Conservation (phyloP, 1,284 basidiomycete genomes). For the Moniliophthora roreri region DNA sequence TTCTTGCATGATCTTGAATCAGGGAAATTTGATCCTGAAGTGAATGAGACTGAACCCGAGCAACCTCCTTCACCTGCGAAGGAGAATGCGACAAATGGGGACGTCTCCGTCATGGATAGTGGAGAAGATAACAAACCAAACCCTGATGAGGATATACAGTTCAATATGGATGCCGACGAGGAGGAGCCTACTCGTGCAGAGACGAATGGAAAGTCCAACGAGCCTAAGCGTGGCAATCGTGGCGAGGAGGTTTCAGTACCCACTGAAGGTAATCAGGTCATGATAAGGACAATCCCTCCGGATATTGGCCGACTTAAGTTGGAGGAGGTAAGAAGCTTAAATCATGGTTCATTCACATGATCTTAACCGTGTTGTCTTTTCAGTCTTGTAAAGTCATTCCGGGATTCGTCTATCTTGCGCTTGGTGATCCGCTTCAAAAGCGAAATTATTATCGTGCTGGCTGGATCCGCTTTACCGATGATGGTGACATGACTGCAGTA, state of each 20-base stretch:
- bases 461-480: slow-evolving; percentile 85
- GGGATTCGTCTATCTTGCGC: slow-evolving; percentile 78
- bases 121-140: slow-evolving; percentile 48
- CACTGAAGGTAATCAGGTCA: slow-evolving; percentile 84
- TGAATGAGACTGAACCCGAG: slow-evolving; percentile 54
- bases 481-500: slow-evolving; percentile 75
- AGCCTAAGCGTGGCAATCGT: slow-evolving; percentile 48
- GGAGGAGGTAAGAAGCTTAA: slow-evolving; percentile 68
- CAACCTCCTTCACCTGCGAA: slow-evolving; percentile 46
- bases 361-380: slow-evolving; percentile 12
- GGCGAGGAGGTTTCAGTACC: slow-evolving; percentile 77
- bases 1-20: slow-evolving; percentile 80
- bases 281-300: slow-evolving; percentile 92
- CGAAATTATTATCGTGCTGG: slow-evolving; percentile 90
- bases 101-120: slow-evolving; percentile 31
- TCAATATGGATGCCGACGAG: slow-evolving; percentile 68
- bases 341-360: neutral
- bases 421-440: slow-evolving; percentile 88
- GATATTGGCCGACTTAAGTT: slow-evolving; percentile 85
- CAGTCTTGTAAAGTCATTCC: slow-evolving; percentile 69
- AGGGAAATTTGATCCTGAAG: slow-evolving; percentile 80
- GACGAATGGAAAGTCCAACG: slow-evolving; percentile 54
- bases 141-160: slow-evolving; percentile 63
- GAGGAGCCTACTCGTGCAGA: slow-evolving; percentile 61
- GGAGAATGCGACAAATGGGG: slow-evolving; percentile 38